These are phyloP conservation scores for Saccharomyces paradoxus DNA, from an alignment of 805 yeast species.

Conservation along the genomic window DNA sequence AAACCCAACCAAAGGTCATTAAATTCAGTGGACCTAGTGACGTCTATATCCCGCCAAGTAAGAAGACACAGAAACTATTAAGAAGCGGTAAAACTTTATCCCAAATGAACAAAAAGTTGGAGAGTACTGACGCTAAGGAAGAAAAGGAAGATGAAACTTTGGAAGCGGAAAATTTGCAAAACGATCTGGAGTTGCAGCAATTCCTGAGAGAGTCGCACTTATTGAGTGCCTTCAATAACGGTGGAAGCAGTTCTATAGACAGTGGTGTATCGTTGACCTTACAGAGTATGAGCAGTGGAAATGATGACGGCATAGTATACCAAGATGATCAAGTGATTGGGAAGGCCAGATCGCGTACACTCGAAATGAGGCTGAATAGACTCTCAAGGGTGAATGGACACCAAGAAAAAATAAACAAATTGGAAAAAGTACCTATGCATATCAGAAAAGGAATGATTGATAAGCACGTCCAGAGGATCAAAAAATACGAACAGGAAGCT, in stretches of 20 bases:
- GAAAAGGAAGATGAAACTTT: conserved; percentile 29
- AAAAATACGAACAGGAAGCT: conserved; percentile 66
- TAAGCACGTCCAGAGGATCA: conserved; percentile 43
- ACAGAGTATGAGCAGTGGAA: conserved; percentile 36
- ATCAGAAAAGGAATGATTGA: conserved; percentile 78
- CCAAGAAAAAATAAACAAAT: conserved; percentile 28
- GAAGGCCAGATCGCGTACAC: conserved; percentile 55
- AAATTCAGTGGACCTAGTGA: conserved; percentile 23
- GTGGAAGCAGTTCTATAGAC: conserved; percentile 15
- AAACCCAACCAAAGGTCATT: conserved; percentile 17
- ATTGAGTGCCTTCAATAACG: conserved; percentile 31
- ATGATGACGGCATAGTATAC: conserved; percentile 29
- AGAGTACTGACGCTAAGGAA: conserved; percentile 19
- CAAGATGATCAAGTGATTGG: conserved; percentile 52
- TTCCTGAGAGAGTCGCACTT: conserved; percentile 67
- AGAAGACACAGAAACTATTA: conserved; percentile 44
- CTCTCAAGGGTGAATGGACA: conserved; percentile 41
- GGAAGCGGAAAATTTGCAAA: conserved; percentile 49
- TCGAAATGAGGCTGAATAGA: conserved; percentile 48
- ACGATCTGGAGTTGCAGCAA: conserved; percentile 66
- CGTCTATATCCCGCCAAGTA: conserved; percentile 29
- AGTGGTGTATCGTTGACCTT: conserved; percentile 67
- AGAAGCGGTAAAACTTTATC: conserved; percentile 49
- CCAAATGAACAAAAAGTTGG: conserved; percentile 32
- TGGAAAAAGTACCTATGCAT: conserved; percentile 82